Evolutionary conservation across 805 yeast species (phyloP).

Genomic region (Jamesozyma spencerorum): DNA sequence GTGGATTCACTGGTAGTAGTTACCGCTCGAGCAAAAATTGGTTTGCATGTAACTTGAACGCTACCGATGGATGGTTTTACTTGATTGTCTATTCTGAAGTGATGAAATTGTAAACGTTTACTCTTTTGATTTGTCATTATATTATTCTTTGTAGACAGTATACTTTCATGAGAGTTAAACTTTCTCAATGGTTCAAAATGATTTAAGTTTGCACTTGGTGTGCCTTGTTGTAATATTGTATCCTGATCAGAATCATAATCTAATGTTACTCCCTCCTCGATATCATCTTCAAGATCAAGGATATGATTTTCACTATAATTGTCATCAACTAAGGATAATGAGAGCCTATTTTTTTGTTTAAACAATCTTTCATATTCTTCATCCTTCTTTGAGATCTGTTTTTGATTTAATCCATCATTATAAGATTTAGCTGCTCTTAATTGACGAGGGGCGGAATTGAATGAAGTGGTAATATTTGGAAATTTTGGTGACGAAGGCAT

Average conservation of each 20-base stretch:
- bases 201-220: not conserved
- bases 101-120: constrained; percentile 6
- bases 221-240: constrained; percentile 6
- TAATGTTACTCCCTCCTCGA: not conserved
- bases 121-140: not conserved
- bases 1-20: not conserved
- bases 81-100: constrained; percentile 1
- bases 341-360: constrained; percentile 28
- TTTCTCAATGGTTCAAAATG: constrained; percentile 19
- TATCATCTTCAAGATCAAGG: constrained; percentile 3
- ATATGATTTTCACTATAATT: constrained; percentile 10
- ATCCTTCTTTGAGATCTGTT: not conserved
- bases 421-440: constrained; percentile 22
- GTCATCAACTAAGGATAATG: constrained; percentile 26
- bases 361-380: constrained; percentile 10
- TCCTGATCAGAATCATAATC: constrained; percentile 8
- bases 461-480: not conserved
- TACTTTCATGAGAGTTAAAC: constrained; percentile 29
- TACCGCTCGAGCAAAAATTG: constrained; percentile 2
- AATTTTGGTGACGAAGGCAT: constrained; percentile 17
- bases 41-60: constrained; percentile 1
- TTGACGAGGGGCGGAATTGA: not conserved
- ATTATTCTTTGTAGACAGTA: constrained; percentile 14
- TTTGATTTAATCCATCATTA: constrained; percentile 19
- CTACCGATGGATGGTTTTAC: constrained; percentile 1